Conservation (phyloP, 169 alveolate genomes). For the Plasmodium sp. region DNA sequence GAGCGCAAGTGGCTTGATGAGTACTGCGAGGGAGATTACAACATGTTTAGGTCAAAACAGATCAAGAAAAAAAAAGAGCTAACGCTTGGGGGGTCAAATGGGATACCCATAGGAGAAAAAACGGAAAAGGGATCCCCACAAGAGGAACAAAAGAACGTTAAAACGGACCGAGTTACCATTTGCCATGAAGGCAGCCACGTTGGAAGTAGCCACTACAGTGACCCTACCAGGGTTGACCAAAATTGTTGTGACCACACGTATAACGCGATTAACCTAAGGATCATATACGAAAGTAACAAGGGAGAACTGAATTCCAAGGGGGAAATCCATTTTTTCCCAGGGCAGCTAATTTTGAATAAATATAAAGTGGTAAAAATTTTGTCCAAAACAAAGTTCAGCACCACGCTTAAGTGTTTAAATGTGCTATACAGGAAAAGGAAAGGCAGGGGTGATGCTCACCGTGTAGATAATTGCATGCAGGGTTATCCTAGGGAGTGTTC, state of each 20-base stretch:
- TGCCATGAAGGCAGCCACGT: neutral
- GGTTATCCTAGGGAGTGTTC: neutral
- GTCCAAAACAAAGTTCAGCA: constrained; percentile 91
- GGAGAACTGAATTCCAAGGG: constrained; percentile 92
- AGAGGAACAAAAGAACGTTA: neutral
- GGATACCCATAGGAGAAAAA: neutral
- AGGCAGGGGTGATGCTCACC: neutral
- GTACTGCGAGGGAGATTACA: constrained; percentile 72
- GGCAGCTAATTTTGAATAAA: constrained; percentile 90
- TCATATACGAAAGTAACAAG: constrained; percentile 92
- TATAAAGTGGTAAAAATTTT: constrained; percentile 90
- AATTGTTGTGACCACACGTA: constrained; percentile 74
- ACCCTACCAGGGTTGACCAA: neutral
- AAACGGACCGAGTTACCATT: neutral
- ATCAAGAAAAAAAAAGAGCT: constrained; percentile 33
- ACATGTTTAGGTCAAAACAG: constrained; percentile 58
- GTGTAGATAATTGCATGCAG: neutral
- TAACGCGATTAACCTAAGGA: constrained; percentile 89
- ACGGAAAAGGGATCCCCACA: neutral
- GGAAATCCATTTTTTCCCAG: constrained; percentile 90
- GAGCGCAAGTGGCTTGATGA: constrained; percentile 57
- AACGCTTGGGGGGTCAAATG: neutral
- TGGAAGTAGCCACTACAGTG: neutral
- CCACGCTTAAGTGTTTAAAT: constrained; percentile 91
- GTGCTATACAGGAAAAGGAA: constrained; percentile 71